Evolutionary conservation across 768 basidiomycete species (phyloP).

Genomic region (Rhodotorula babjevae): DNA sequence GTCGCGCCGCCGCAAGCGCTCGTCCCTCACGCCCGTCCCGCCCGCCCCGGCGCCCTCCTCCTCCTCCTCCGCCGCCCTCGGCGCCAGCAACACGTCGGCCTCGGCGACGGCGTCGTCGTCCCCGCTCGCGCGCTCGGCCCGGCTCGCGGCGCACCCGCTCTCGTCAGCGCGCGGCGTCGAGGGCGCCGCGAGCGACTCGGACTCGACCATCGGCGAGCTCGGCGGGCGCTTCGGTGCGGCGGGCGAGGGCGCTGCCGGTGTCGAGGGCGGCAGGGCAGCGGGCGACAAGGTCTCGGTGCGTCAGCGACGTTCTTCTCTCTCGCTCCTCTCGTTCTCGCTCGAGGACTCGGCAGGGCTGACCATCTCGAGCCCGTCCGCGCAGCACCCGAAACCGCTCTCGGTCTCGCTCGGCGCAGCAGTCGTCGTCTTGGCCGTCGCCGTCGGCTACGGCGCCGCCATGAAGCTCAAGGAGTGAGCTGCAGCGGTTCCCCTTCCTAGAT

Average conservation of each 20-base stretch:
- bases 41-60: not conserved
- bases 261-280: not conserved
- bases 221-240: not conserved
- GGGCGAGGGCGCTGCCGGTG: not conserved
- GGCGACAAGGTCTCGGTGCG: not conserved
- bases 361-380: not conserved
- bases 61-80: not conserved
- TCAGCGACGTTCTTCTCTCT: not conserved
- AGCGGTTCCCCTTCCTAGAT: not conserved
- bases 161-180: not conserved
- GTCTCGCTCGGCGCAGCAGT: constrained; percentile 38
- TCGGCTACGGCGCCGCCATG: constrained; percentile 28
- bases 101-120: constrained; percentile 1
- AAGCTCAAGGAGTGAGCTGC: constrained; percentile 34
- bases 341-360: not conserved
- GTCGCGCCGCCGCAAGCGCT: constrained; percentile 15
- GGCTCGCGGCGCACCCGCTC: constrained; percentile 7
- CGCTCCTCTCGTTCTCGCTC: not conserved
- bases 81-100: not conserved
- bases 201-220: constrained; percentile 36
- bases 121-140: not conserved
- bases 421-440: constrained; percentile 40
- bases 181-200: constrained; percentile 28
- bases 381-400: constrained; percentile 23
- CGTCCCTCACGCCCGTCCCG: constrained; percentile 3